phyloP scores from a whole-genome alignment of 2,329 filamentous ascomycete genomes.

The Monosporascus sp. region DNA sequence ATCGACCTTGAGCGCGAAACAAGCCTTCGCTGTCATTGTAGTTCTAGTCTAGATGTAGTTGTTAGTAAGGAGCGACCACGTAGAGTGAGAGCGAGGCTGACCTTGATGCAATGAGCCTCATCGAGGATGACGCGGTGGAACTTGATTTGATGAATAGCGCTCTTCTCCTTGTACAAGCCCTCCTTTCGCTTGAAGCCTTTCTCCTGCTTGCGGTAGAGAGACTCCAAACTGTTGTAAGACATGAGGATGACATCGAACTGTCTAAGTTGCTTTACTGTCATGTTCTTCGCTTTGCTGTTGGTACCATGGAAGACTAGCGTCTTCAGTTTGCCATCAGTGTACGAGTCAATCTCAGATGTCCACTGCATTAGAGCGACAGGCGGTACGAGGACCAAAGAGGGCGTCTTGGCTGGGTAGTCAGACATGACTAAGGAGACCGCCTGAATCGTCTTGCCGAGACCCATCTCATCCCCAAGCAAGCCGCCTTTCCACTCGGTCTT shows the following conservation, averaged over 20 bases:
- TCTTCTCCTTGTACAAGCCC: slow-evolving; percentile 73
- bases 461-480: slow-evolving; percentile 95
- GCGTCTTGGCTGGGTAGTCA: slow-evolving; percentile 78
- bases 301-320: slow-evolving; percentile 88
- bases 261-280: slow-evolving; percentile 69
- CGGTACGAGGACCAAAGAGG: slow-evolving; percentile 83
- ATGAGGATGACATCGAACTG: slow-evolving; percentile 93
- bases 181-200: slow-evolving; percentile 82
- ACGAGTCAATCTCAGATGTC: slow-evolving; percentile 71
- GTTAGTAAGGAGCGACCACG: slow-evolving; percentile 16
- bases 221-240: slow-evolving; percentile 89
- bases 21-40: slow-evolving; percentile 89
- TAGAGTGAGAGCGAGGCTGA: slow-evolving; percentile 20
- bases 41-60: slow-evolving; percentile 55
- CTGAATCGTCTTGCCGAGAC: slow-evolving; percentile 97
- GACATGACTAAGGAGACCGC: slow-evolving; percentile 98
- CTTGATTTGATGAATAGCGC: slow-evolving; percentile 73
- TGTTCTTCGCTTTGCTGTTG: slow-evolving; percentile 73
- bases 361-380: slow-evolving; percentile 96
- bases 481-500: slow-evolving; percentile 80
- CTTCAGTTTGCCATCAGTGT: slow-evolving; percentile 85
- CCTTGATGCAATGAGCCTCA: slow-evolving; percentile 91
- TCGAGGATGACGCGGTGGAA: slow-evolving; percentile 93
- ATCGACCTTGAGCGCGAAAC: slow-evolving; percentile 79
- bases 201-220: slow-evolving; percentile 84